Conservation (phyloP, 345 rosid genomes). For the Aegle marmelos region DNA sequence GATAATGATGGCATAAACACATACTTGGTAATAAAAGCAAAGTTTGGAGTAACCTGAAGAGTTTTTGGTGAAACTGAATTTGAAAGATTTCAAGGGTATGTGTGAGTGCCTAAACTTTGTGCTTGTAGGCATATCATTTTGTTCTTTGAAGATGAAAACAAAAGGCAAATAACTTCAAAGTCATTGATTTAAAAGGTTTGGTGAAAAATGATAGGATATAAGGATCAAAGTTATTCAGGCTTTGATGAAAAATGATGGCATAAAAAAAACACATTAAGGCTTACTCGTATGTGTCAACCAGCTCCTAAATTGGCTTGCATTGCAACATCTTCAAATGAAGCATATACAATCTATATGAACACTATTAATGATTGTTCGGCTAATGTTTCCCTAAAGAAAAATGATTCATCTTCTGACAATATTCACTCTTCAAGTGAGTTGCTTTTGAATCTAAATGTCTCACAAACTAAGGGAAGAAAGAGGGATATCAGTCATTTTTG, state of each 20-base stretch:
- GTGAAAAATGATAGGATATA: not conserved
- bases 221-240: not conserved
- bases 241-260: not conserved
- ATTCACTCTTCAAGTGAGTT: too few species aligned
- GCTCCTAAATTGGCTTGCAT: not conserved
- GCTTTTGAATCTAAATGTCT: too few species aligned
- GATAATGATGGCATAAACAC: too few species aligned
- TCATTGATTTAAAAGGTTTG: not conserved
- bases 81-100: not conserved
- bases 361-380: not conserved
- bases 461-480: too few species aligned
- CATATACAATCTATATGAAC: not conserved
- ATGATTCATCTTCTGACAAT: too few species aligned
- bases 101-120: not conserved
- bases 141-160: not conserved
- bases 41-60: not conserved
- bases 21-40: too few species aligned
- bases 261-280: not conserved
- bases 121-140: not conserved
- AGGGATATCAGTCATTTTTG: too few species aligned
- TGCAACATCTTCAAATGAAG: not conserved
- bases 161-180: not conserved
- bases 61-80: not conserved
- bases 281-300: not conserved
- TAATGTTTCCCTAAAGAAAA: too few species aligned